Evolutionary conservation across 2,329 filamentous ascomycete genomes (phyloP), one percentile per base, ranked within the genome.

Genomic region (Fusarium neocosmosporiellum): DNA sequence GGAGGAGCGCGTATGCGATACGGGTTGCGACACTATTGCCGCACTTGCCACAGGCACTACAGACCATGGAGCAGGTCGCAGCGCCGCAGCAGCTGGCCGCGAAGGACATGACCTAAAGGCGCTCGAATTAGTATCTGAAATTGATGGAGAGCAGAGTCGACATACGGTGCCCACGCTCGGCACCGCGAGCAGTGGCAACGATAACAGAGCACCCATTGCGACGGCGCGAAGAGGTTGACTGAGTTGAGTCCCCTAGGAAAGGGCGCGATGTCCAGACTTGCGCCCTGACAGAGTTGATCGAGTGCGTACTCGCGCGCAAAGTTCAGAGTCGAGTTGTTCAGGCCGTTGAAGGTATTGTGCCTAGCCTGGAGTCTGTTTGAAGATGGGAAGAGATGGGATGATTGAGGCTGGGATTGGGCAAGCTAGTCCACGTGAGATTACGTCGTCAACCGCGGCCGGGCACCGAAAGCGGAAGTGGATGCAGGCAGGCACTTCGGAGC

Each of bases 11-110:
- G 82, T 98, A 98, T 79, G 94, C 96, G 85, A 98, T 97, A 86
- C 96, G 94, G 75, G 96, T 99, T 65, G 95, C 95, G 85, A 98
- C 95, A 84, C 95, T 97, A 76, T 98, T 98, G 77, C 95, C 94
- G 84, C 96, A 98, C 82, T 98, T 98, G 60, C 96, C 96, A 81
- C 96, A 99, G 14, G 95, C 94, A 81, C 93, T 96, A 85, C 95
- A 98, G 57, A 98, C 92, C 81, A 96, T 96, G 77, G 95, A 97
- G 84, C 96, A 98, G 60, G 96, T 98, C 53, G 96, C 95, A 31
- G 96, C 96, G 80, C 96, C 96, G 82, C 96, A 99, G 85, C 96
- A 99, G 78, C 95, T 98, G 72, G 93, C 94, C 71, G 87, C 93
- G 76, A 95, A 91, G 48, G 93, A 94, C 75, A 94, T 81, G 72